Evolutionary conservation across 140 eudicot species (phyloP), one percentile per base, ranked within the genome.

Genomic region (Ambrosia hybrid): DNA sequence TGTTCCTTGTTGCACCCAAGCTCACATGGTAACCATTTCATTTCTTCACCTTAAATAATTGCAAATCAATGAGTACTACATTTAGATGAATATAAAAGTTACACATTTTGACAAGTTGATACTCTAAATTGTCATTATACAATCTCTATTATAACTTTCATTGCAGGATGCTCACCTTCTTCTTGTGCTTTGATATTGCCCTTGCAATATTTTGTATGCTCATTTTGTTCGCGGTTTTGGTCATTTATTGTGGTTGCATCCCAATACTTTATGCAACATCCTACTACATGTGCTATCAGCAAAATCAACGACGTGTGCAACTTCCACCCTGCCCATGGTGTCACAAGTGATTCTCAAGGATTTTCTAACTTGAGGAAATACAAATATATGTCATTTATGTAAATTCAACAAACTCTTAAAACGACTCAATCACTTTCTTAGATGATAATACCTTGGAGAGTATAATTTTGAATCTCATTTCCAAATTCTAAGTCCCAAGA

Each of bases 281-380:
- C 15, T 56, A 57, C 67, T 45, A 43, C 73, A 46, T 43, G 16
- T 68, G 80, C 4, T 46, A 67, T 43, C 74, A 38, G 26, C 68
- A 75, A 60, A 48, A 65, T n/a, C 66, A 30, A 52, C 55, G 33
- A 2, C 66, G 48, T 36, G 57, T 63, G 6, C 73, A 75, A 67
- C 80, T 75, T 56, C 80, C 80, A 4, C 74, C 80, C 8, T 75
- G 80, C 74, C 80, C 74, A 3, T 75, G 80, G 80, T 75, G 80
- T 57, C 21, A 75, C 76, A 58, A 72, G 69, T 72, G 45, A 26
- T 70, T 56, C 15, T 10, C 17, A 4, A 57, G 75, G 17, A 59
- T 11, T 59, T n/a, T 37, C 36, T 59, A 43, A 9, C 56, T 60
- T 6, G 53, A 26, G 36, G 36, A 38, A 68, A 68, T 67, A 26